Percentiles rank a stretch among this genome's conserved stretches.
Conservation (phyloP, 2,329 filamentous ascomycete genomes). For the Neodidymelliopsis sp. region DNA sequence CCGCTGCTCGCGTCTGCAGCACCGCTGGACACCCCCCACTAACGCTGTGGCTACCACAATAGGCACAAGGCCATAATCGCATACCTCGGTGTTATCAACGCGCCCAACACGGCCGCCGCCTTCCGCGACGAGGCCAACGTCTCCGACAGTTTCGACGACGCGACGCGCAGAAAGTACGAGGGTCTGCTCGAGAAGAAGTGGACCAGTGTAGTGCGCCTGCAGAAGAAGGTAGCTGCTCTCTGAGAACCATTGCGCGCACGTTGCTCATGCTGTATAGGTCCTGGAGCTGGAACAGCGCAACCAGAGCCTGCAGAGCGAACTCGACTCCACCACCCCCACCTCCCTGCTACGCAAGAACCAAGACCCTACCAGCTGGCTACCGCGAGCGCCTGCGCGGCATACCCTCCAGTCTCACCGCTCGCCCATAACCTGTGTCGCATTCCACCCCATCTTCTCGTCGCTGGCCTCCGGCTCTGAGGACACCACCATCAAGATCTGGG, state of each 20-base stretch:
- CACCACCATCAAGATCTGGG: conserved; percentile 95
- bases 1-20: neutral
- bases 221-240: conserved; percentile 77
- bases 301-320: conserved; percentile 76
- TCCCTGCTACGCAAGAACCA: conserved; percentile 81
- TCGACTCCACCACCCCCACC: conserved; percentile 82
- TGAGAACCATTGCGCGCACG: neutral
- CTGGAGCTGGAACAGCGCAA: conserved; percentile 89
- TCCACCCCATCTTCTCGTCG: conserved; percentile 90
- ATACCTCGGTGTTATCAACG: conserved; percentile 78
- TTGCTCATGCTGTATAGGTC: conserved; percentile 65
- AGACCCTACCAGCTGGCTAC: conserved; percentile 86
- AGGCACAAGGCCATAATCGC: conserved; percentile 95
- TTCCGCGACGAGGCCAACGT: conserved; percentile 81
- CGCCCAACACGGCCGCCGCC: conserved; percentile 72
- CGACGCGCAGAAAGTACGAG: conserved; percentile 92
- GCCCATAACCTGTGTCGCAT: conserved; percentile 86
- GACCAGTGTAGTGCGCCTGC: conserved; percentile 92
- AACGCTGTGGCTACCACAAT: conserved; percentile 31
- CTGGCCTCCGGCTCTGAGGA: conserved; percentile 92
- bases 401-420: conserved; percentile 82
- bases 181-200: conserved; percentile 96
- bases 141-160: conserved; percentile 76
- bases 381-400: conserved; percentile 81
- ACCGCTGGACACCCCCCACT: conserved; percentile 25